These are phyloP conservation scores for Coniferiporia sulphurascens DNA, from an alignment of 1,284 basidiomycete genomes.

Conservation along the genomic window DNA sequence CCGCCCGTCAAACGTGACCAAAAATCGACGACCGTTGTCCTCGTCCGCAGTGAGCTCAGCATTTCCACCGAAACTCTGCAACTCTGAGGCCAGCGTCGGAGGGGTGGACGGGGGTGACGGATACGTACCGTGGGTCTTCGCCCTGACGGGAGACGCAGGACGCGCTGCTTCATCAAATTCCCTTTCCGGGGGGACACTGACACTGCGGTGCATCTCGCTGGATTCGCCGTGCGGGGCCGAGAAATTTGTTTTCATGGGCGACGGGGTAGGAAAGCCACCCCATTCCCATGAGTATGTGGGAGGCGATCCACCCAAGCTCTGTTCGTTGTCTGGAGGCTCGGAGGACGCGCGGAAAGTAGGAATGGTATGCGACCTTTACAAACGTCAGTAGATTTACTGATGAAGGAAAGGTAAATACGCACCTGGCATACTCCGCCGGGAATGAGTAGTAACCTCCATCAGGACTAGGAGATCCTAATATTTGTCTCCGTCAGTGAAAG, in stretches of 20 bases:
- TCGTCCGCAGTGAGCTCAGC: slow-evolving; percentile 48
- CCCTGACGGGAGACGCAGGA: background rate
- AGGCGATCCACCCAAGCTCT: slow-evolving; percentile 23
- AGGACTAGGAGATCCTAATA: slow-evolving; percentile 15
- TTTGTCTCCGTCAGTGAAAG: background rate
- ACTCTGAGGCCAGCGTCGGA: background rate
- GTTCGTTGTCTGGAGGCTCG: slow-evolving; percentile 43
- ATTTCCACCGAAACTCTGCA: slow-evolving; percentile 39
- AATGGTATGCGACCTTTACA: slow-evolving; percentile 23
- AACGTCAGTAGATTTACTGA: background rate
- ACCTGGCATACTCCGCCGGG: slow-evolving; percentile 1
- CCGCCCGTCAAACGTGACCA: slow-evolving; percentile 51
- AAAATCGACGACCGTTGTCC: slow-evolving; percentile 48
- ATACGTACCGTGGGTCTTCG: slow-evolving; percentile 25
- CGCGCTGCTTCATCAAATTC: slow-evolving; percentile 13
- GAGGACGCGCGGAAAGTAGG: slow-evolving; percentile 48
- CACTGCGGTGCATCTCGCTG: slow-evolving; percentile 35
- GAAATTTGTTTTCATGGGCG: slow-evolving; percentile 55
- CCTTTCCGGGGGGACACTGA: slow-evolving; percentile 51
- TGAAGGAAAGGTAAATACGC: background rate
- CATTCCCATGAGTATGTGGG: slow-evolving; percentile 80
- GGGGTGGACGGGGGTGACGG: slow-evolving; percentile 1
- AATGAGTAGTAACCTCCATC: background rate
- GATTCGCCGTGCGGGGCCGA: slow-evolving; percentile 21
- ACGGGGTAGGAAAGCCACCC: slow-evolving; percentile 79